Evolutionary conservation across 768 basidiomycete species (phyloP).

Genomic region (Pleurotus pulmonarius): DNA sequence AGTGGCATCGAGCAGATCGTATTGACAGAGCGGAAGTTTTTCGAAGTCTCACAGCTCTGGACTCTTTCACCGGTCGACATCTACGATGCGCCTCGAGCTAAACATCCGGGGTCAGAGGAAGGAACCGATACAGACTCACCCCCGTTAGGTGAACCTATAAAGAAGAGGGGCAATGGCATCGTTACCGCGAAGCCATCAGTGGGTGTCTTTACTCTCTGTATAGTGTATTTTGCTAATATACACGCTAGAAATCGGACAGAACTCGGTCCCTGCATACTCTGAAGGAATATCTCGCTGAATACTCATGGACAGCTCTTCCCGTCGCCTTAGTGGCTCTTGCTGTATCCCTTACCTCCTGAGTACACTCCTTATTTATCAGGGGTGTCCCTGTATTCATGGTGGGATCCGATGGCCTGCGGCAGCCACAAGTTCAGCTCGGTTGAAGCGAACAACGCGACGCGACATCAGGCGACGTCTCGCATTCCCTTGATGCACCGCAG

Average conservation of each 20-base stretch:
- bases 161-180: neutral
- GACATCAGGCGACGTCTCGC: too few relatives aligned
- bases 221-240: neutral
- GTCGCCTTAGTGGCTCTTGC: neutral
- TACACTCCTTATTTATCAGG: too few relatives aligned
- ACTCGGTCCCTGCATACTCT: neutral
- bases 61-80: neutral
- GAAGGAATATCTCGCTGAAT: neutral
- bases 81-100: neutral
- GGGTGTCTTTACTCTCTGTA: too few relatives aligned
- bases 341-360: neutral
- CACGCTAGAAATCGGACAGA: neutral
- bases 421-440: too few relatives aligned
- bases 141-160: neutral
- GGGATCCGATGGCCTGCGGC: too few relatives aligned
- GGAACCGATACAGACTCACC: too few relatives aligned
- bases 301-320: neutral
- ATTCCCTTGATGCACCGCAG: too few relatives aligned
- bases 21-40: neutral
- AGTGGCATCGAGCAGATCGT: neutral
- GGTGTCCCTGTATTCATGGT: too few relatives aligned
- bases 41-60: slow-evolving; percentile 1
- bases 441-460: too few relatives aligned
- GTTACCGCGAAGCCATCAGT: neutral
- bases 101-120: neutral